Evolutionary conservation across 208 protist species (phyloP).

Genomic region (Vickermania ingenoplastis): DNA sequence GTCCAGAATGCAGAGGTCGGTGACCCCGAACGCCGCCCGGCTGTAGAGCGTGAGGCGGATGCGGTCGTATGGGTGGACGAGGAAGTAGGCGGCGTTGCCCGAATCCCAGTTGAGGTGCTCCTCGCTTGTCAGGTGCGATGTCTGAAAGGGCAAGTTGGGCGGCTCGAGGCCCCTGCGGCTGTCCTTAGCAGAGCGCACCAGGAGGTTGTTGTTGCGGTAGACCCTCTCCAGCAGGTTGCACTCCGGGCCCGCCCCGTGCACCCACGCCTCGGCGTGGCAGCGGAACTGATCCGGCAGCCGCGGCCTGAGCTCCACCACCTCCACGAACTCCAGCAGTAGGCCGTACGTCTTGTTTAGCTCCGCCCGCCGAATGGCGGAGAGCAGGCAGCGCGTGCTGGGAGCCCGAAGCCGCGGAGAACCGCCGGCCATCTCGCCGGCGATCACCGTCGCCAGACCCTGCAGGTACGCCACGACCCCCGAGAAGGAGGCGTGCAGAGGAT

Average conservation of each 20-base stretch:
- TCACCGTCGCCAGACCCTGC: background rate
- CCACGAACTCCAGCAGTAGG: slow-evolving; percentile 49
- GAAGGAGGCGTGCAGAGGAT: background rate
- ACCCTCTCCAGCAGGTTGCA: background rate
- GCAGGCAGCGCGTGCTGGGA: background rate
- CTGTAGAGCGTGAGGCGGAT: slow-evolving; percentile 64
- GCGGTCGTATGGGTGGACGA: slow-evolving; percentile 65
- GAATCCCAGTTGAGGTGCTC: slow-evolving; percentile 37
- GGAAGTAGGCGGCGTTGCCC: slow-evolving; percentile 23
- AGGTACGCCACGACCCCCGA: background rate
- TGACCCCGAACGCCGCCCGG: slow-evolving; percentile 42
- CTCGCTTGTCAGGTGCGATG: slow-evolving; percentile 36
- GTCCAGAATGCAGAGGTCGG: slow-evolving; percentile 51
- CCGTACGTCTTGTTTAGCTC: slow-evolving; percentile 23
- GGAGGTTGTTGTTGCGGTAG: background rate
- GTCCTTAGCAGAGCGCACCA: too few species aligned
- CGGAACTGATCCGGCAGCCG: slow-evolving; percentile 52
- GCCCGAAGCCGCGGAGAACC: background rate
- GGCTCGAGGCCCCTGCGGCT: background rate
- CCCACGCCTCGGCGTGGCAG: slow-evolving; percentile 70
- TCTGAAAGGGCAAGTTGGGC: slow-evolving; percentile 36
- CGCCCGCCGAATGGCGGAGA: slow-evolving; percentile 3
- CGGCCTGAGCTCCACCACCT: slow-evolving; percentile 42
- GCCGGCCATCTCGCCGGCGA: background rate
- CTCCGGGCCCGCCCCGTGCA: slow-evolving; percentile 16